These are phyloP conservation scores for Mortierella sp. DNA, from an alignment of 371 early-diverging fungal genomes.

Conservation along the genomic window DNA sequence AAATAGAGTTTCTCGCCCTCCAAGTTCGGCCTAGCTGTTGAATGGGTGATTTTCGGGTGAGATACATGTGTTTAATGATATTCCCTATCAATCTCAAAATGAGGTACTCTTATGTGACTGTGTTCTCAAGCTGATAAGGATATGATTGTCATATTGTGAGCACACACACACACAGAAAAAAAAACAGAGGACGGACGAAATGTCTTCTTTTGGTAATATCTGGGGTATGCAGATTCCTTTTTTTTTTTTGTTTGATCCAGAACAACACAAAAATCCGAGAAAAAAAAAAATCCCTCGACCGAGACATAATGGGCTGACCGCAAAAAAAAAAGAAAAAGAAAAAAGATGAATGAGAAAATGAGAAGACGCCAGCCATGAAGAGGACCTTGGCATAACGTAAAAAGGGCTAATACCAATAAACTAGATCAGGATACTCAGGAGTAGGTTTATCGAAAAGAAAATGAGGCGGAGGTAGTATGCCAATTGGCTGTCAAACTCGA, in stretches of 20 bases:
- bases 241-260: background rate
- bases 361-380: too few relatives aligned
- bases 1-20: too few relatives aligned
- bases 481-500: background rate
- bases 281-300: background rate
- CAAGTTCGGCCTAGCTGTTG: background rate
- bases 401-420: too few relatives aligned
- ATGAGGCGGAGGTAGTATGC: too few relatives aligned
- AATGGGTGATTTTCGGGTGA: background rate
- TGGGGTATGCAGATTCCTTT: background rate
- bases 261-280: background rate
- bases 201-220: background rate
- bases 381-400: too few relatives aligned
- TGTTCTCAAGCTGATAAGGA: background rate
- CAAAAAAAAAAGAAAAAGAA: background rate
- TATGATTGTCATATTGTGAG: background rate
- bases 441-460: too few relatives aligned
- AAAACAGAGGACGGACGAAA: background rate
- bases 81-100: slow-evolving; percentile 7
- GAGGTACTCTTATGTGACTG: background rate
- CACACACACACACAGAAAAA: background rate
- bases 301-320: background rate
- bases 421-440: too few relatives aligned
- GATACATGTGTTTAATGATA: background rate
- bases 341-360: background rate